These are phyloP conservation scores for Endothia cerciana DNA, from an alignment of 2,329 filamentous ascomycete species.

Conservation along the genomic window DNA sequence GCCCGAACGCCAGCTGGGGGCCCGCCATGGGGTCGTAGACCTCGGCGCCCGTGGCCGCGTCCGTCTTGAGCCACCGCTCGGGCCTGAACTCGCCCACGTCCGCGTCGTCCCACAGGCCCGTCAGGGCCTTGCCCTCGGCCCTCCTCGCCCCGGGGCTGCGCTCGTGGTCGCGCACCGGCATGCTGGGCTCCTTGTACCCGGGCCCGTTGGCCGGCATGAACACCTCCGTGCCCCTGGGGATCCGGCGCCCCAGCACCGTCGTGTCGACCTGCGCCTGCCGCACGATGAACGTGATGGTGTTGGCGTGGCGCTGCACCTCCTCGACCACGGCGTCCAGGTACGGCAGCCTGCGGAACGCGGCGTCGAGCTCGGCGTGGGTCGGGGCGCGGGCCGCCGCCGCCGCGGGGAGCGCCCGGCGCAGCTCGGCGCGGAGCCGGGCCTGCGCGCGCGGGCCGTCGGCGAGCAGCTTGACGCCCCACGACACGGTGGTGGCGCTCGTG, in stretches of 20 bases:
- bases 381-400: slow-evolving; percentile 35
- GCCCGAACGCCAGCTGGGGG: slow-evolving; percentile 41
- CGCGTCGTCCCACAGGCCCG: slow-evolving; percentile 37
- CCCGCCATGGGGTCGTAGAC: slow-evolving; percentile 41
- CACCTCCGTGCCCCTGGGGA: slow-evolving; percentile 44
- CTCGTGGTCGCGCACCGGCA: slow-evolving; percentile 36
- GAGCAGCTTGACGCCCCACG: slow-evolving; percentile 36
- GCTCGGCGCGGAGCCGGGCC: slow-evolving; percentile 32
- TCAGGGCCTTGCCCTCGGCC: slow-evolving; percentile 32
- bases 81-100: slow-evolving; percentile 40
- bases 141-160: slow-evolving; percentile 34
- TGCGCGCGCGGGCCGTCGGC: slow-evolving; percentile 34
- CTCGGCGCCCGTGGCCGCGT: slow-evolving; percentile 5
- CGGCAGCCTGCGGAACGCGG: slow-evolving; percentile 32
- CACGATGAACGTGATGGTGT: slow-evolving; percentile 37
- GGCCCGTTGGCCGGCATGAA: slow-evolving; percentile 47
- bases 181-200: slow-evolving; percentile 35
- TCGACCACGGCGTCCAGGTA: slow-evolving; percentile 45
- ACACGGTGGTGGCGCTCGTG: slow-evolving; percentile 37
- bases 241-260: slow-evolving; percentile 38
- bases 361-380: slow-evolving; percentile 37
- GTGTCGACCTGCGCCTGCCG: slow-evolving; percentile 40
- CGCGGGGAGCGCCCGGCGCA: slow-evolving; percentile 29
- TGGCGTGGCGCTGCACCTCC: slow-evolving; percentile 41
- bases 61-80: slow-evolving; percentile 42